Evolutionary conservation across 371 early-diverging fungal species (phyloP).

Genomic region (Actinomortierella wolfii): DNA sequence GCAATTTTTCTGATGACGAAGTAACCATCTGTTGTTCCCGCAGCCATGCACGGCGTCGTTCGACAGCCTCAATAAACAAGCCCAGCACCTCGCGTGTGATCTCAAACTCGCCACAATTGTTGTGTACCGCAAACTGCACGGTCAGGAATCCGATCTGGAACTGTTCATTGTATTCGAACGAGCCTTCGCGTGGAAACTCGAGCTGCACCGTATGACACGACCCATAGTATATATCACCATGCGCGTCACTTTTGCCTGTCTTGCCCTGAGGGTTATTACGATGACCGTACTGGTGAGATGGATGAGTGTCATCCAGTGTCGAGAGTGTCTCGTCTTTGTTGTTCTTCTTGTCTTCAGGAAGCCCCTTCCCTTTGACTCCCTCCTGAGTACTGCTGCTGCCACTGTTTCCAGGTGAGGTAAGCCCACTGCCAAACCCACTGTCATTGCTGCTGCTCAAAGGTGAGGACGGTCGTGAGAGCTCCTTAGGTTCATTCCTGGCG

Average conservation of each 20-base stretch:
- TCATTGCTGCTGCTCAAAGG: slow-evolving; percentile 4
- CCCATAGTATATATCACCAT: slow-evolving; percentile 3
- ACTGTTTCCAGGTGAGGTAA: neutral
- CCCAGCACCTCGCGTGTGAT: slow-evolving; percentile 30
- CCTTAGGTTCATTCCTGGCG: too few relatives aligned
- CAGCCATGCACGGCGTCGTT: slow-evolving; percentile 2
- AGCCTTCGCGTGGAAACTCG: slow-evolving; percentile 37
- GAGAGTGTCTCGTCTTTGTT: neutral
- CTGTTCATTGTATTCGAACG: slow-evolving; percentile 39
- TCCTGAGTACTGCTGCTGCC: slow-evolving; percentile 9
- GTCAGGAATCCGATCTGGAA: slow-evolving; percentile 43
- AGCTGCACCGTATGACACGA: slow-evolving; percentile 31
- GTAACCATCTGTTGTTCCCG: neutral
- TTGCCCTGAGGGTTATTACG: neutral
- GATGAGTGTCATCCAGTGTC: neutral
- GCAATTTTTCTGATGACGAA: neutral
- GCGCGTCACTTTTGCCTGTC: neutral
- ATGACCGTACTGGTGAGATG: neutral
- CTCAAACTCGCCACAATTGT: slow-evolving; percentile 34
- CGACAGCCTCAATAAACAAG: slow-evolving; percentile 18
- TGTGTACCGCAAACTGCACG: slow-evolving; percentile 34
- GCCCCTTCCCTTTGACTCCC: slow-evolving; percentile 5
- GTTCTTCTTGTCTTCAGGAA: neutral
- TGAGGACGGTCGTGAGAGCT: too few relatives aligned
- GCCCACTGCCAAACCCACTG: slow-evolving; percentile 19